Conservation (phyloP, 129 eudicot species). For the Glebionis coronaria region DNA sequence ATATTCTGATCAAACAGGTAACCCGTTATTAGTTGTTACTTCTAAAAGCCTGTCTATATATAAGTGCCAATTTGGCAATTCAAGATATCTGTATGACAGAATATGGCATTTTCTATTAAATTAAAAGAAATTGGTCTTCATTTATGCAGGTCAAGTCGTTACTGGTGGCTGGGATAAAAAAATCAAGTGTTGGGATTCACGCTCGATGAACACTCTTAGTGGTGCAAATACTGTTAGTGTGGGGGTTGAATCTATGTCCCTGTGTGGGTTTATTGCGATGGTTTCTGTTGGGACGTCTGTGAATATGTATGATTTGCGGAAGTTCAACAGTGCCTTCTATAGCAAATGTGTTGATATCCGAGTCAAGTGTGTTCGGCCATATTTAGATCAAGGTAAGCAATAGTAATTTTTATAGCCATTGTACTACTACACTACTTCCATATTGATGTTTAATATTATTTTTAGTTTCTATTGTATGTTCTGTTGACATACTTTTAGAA, state of each 20-base stretch:
- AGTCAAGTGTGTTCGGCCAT: conserved; percentile 76
- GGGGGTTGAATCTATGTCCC: conserved; percentile 71
- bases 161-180: conserved; percentile 82
- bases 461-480: background rate
- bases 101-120: background rate
- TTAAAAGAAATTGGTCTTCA: background rate
- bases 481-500: background rate
- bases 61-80: background rate
- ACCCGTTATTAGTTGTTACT: conserved; percentile 24
- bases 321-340: conserved; percentile 34
- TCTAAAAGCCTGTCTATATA: background rate
- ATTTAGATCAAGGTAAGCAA: conserved; percentile 31
- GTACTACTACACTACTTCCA: conserved; percentile 2
- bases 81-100: background rate
- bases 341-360: conserved; percentile 47
- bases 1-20: conserved; percentile 73
- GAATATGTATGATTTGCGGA: conserved; percentile 68
- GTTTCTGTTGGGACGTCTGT: conserved; percentile 71
- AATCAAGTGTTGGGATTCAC: conserved; percentile 76
- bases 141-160: conserved; percentile 57
- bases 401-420: conserved; percentile 12
- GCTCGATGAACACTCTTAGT: conserved; percentile 37
- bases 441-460: background rate
- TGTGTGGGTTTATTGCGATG: conserved; percentile 52
- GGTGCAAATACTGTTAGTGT: conserved; percentile 32